phyloP scores from a whole-genome alignment of 495 filamentous ascomycete species.

The Penicillium robsamsonii region DNA sequence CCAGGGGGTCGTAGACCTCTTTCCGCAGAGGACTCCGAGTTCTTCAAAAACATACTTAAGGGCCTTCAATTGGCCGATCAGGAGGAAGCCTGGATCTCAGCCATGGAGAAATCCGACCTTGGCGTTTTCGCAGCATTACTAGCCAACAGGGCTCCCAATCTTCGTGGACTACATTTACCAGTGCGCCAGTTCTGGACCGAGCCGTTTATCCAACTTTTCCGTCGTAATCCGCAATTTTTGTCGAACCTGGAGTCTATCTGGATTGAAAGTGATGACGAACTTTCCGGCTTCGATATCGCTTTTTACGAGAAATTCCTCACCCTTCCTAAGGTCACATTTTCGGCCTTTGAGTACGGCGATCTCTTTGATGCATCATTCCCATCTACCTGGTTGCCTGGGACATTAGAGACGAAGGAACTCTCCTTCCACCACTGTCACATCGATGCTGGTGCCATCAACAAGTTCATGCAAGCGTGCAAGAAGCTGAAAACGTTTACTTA shows the following conservation, averaged over 20 bases:
- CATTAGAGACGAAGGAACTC: conserved; percentile 10
- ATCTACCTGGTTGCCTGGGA: conserved; percentile 13
- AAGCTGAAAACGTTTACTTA: conserved; percentile 19
- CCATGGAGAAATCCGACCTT: conserved; percentile 11
- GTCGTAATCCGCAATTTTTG: conserved; percentile 18
- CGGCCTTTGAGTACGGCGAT: conserved; percentile 17
- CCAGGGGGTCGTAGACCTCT: not conserved
- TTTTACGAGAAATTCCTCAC: conserved; percentile 16
- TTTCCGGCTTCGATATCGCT: conserved; percentile 8
- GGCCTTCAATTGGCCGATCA: not conserved
- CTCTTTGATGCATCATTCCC: conserved; percentile 16
- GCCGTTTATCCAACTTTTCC: conserved; percentile 17
- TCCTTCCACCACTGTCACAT: conserved; percentile 17
- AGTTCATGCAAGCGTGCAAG: conserved; percentile 22
- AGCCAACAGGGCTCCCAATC: conserved; percentile 24
- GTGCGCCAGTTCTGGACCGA: conserved; percentile 8
- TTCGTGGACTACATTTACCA: conserved; percentile 19
- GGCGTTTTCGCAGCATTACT: conserved; percentile 20
- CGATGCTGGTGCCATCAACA: conserved; percentile 15
- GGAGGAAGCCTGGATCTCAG: not conserved
- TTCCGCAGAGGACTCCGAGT: not conserved
- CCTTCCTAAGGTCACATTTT: conserved; percentile 11
- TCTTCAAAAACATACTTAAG: not conserved
- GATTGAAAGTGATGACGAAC: conserved; percentile 5
- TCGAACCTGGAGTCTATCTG: conserved; percentile 18